Evolutionary conservation across 257 asterid species (phyloP), one percentile per base, ranked within the genome.

Genomic region (Thymus mandschuricus): DNA sequence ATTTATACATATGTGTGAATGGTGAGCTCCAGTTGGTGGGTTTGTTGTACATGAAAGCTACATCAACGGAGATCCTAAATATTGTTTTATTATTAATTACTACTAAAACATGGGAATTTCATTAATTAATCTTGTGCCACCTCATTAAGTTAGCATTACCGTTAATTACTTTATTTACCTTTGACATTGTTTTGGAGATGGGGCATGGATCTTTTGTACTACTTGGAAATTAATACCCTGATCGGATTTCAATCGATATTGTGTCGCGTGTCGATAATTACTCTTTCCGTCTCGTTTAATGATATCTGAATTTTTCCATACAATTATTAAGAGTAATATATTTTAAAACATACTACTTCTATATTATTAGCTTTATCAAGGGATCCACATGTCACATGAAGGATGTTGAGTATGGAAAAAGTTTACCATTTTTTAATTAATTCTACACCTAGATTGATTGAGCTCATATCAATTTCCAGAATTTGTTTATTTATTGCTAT

Each of bases 11-110:
- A 8, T 33, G 51, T 2, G 31, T 12, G 60, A 68, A 70, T 60
- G 64, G 33, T 35, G 64, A 54, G 44, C 68, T 79, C 76, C 79
- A 66, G 84, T 78, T 49, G 86, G 81, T 81, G 80, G 81, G 76
- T 78, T 66, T 64, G 78, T 76, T 79, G 71, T 28, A 3, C 40
- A 41, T 56, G 87, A 86, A 85, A 86, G 88, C 77, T 78, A 85
- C 85, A 54, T 61, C 82, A 79, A 77, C 75, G 84, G 77, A 71
- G 77, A 78, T 75, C 78, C 81, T 78, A 68, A 68, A 70, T 61
- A 40, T 63, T 76, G 81, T 80, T 77, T 44, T 69, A 78, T 5
- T 4, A 5, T 38, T 38, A 5, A 38, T 69, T 66, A 70, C 65
- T 72, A 68, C 79, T 65, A 61, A 77, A 81, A 79, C 72, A 45